These are phyloP conservation scores for Leptographium procerum DNA, from an alignment of 2,329 filamentous ascomycete species.

Conservation along the genomic window DNA sequence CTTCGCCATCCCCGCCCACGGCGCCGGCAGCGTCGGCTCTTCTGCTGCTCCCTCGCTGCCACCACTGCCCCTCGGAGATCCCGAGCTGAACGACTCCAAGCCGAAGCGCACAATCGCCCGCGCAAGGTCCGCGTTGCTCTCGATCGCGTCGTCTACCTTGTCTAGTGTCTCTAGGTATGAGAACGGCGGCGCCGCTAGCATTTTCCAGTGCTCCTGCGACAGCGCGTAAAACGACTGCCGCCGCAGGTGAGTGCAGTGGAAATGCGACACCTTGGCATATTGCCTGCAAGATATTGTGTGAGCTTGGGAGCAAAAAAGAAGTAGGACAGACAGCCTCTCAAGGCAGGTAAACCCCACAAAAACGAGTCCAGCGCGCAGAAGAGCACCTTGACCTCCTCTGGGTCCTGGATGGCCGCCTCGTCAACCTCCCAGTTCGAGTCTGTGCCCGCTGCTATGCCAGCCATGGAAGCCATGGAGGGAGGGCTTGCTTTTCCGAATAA, in stretches of 20 bases:
- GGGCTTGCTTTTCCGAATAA: too few species aligned
- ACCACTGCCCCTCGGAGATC: too few species aligned
- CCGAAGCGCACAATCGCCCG: constrained; percentile 64
- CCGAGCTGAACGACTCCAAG: constrained; percentile 52
- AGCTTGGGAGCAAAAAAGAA: background rate
- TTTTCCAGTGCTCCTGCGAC: constrained; percentile 69
- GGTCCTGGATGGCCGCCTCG: constrained; percentile 34
- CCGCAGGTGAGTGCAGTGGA: constrained; percentile 81
- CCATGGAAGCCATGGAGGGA: too few species aligned
- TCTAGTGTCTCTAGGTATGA: constrained; percentile 69
- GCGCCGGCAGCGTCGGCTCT: constrained; percentile 38
- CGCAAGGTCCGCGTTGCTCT: constrained; percentile 74
- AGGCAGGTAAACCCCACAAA: constrained; percentile 41
- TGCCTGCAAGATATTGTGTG: constrained; percentile 40
- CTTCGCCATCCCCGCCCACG: constrained; percentile 61
- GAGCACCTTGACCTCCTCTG: constrained; percentile 70
- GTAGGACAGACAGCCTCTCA: background rate
- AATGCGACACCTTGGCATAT: constrained; percentile 75
- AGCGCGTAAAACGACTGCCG: constrained; percentile 90
- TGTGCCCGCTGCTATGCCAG: background rate
- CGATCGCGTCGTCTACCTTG: constrained; percentile 76
- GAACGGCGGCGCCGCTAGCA: constrained; percentile 73
- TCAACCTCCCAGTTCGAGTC: constrained; percentile 5
- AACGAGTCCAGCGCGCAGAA: constrained; percentile 82
- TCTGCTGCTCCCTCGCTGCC: constrained; percentile 23